Base-by-base conservation (phyloP, 2,329 filamentous ascomycete genomes). In the Penicillium sp. region DNA sequence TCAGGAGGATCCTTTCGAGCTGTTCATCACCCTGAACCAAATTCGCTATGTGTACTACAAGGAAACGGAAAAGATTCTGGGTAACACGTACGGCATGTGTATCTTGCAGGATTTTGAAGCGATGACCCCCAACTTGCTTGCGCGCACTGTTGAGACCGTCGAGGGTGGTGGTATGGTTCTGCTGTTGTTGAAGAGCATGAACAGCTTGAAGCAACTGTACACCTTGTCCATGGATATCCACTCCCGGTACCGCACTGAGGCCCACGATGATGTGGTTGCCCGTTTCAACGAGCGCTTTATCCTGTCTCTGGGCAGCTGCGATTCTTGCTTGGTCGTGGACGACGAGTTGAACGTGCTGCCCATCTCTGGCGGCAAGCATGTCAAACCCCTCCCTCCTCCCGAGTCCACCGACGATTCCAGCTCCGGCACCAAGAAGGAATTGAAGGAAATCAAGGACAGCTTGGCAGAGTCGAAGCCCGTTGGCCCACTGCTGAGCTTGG, bases 31-130 rank as follows among this genome's bases (percentile, higher is more conserved):
- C 60, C 88, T 97, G 59, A 91, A 98, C 81, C 93, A 97, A 78
- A 97, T 99, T 76, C 91, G 95, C 78, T 99, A 99, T 85, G 92
- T 95, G 60, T 99, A 97, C 84, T 99, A 99, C 83, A 99, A 99
- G 80, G 95, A 99, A 81, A 98, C 95, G 30, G 95, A 99, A 73
- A 98, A 97, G 83, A 97, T 99, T 73, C 80, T 98, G 59, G 95
- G 95, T 76, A 96, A 98, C 77, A 99, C 95, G 46, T 99, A 95
- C 75, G 94, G 94, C 75, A 97, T 97, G 92, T 97, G 93, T 76
- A 96, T 99, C 66, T 81, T 99, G 69, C 95, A 99, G 78, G 95
- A 99, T 75, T 99, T 99, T 71, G 95, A 99, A 79, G 95, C 93
- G 43, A 86, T 99, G 68, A 99, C 95, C 10, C 95, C 95, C n/a